phyloP scores from a whole-genome alignment of 805 yeast genomes.

The Ogataea siamensis region DNA sequence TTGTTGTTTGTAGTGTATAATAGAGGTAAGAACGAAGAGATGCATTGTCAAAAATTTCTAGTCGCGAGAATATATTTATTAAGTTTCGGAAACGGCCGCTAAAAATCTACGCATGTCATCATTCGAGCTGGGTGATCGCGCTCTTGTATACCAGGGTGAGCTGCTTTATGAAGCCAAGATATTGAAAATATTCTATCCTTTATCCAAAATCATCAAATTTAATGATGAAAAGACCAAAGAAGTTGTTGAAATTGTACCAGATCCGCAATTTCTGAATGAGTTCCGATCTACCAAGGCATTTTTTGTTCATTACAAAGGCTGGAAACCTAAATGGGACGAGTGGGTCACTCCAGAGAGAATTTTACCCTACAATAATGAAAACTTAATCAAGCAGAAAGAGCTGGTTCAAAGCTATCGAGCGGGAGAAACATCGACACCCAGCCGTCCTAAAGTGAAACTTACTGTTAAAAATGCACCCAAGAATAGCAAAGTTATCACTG shows the following conservation, averaged over 20 bases:
- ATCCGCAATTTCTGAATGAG: slow-evolving; percentile 23
- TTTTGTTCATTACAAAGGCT: slow-evolving; percentile 87
- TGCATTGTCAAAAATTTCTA: slow-evolving; percentile 4
- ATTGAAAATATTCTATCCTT: slow-evolving; percentile 58
- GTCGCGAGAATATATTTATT: slow-evolving; percentile 8
- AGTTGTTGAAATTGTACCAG: slow-evolving; percentile 29
- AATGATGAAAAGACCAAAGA: slow-evolving; percentile 37
- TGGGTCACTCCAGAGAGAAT: slow-evolving; percentile 80
- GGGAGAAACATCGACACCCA: slow-evolving; percentile 10
- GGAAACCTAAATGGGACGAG: slow-evolving; percentile 97
- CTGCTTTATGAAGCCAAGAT: slow-evolving; percentile 86
- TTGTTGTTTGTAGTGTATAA: slow-evolving; percentile 21
- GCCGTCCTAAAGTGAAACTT: slow-evolving; percentile 3
- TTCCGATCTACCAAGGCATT: slow-evolving; percentile 35
- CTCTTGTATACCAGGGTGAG: slow-evolving; percentile 89
- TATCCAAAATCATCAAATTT: slow-evolving; percentile 37
- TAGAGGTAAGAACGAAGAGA: slow-evolving; percentile 9
- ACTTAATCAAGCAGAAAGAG: slow-evolving; percentile 53
- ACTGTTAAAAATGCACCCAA: slow-evolving; percentile 1
- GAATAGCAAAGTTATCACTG: slow-evolving; percentile 2
- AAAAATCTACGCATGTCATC: too few species aligned
- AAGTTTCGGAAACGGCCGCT: neutral
- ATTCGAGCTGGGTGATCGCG: slow-evolving; percentile 32
- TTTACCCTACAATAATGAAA: slow-evolving; percentile 66
- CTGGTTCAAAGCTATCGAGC: slow-evolving; percentile 9